Evolutionary conservation across 495 filamentous ascomycete species (phyloP).

Genomic region (Eremomyces bilateralis): DNA sequence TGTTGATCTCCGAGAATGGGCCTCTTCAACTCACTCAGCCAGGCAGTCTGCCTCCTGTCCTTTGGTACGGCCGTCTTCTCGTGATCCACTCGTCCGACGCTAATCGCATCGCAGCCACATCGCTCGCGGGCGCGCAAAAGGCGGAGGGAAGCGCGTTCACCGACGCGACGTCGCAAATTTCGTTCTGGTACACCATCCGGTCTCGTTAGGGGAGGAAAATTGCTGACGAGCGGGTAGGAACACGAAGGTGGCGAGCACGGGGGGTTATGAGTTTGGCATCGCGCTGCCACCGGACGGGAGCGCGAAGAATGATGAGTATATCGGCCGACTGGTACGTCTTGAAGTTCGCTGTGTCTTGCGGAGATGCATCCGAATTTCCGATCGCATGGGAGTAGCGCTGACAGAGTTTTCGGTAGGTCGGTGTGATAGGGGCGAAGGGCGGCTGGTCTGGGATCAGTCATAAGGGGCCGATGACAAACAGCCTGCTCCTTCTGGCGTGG

Average conservation of each 20-base stretch:
- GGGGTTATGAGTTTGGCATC: conserved; percentile 30
- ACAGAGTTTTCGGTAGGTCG: conserved; percentile 2
- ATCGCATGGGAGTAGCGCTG: conserved; percentile 9
- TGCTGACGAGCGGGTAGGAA: too few species aligned
- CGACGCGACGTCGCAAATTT: too few species aligned
- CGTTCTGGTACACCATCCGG: too few species aligned
- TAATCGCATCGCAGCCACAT: too few species aligned
- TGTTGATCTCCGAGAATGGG: too few species aligned
- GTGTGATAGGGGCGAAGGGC: conserved; percentile 6
- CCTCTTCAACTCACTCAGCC: too few species aligned
- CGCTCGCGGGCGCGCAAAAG: too few species aligned
- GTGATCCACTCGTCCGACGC: too few species aligned
- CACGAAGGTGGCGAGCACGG: conserved; percentile 9
- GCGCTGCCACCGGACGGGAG: conserved; percentile 31
- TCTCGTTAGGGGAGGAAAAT: too few species aligned
- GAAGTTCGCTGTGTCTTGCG: not conserved
- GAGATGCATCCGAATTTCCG: conserved; percentile 5
- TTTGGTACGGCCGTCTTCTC: too few species aligned
- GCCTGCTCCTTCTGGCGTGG: conserved; percentile 36
- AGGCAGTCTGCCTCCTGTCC: too few species aligned
- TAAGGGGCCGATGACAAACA: conserved; percentile 34
- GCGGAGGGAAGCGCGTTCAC: too few species aligned
- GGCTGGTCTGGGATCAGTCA: conserved; percentile 38
- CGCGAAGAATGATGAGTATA: conserved; percentile 32
- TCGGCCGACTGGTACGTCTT: conserved; percentile 24